A percentile compares a stretch with the other conserved stretches of the same genome.
phyloP scores from a whole-genome alignment of 768 basidiomycete genomes.

The Suillus decipiens region DNA sequence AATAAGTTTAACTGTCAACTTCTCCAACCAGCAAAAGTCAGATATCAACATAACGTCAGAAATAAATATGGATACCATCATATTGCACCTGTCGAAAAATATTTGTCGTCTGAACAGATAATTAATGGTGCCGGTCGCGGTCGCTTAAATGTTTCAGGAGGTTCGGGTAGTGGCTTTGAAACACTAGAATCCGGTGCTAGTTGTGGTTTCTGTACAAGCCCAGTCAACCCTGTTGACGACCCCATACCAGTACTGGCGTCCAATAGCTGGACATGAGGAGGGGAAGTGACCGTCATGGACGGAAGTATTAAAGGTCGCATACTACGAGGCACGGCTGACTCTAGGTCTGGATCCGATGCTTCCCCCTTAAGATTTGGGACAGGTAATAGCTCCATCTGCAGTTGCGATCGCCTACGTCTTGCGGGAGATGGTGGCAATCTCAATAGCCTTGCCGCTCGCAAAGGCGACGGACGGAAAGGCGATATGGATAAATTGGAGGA shows the following conservation, averaged over 20 bases:
- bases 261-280: conserved; percentile 11
- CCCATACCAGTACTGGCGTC: conserved; percentile 16
- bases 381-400: conserved; percentile 3
- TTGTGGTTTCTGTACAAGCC: conserved; percentile 26
- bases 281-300: conserved; percentile 25
- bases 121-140: conserved; percentile 45
- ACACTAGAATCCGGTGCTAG: conserved; percentile 30
- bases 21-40: conserved; percentile 14
- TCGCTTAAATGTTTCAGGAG: conserved; percentile 35
- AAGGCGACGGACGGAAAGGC: conserved; percentile 1
- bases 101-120: conserved; percentile 19
- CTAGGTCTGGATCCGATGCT: background rate
- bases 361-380: conserved; percentile 9
- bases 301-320: conserved; percentile 13
- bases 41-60: background rate
- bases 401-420: background rate
- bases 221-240: conserved; percentile 29
- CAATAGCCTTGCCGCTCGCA: background rate
- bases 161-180: conserved; percentile 22
- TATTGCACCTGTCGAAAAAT: conserved; percentile 17
- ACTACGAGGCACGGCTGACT: background rate
- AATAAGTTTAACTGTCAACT: background rate
- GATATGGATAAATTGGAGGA: conserved; percentile 2
- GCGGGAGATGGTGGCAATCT: conserved; percentile 6
- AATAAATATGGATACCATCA: conserved; percentile 13